Conservation (phyloP, 108 stramenopile genomes). For the Schizochytrium sp. region DNA sequence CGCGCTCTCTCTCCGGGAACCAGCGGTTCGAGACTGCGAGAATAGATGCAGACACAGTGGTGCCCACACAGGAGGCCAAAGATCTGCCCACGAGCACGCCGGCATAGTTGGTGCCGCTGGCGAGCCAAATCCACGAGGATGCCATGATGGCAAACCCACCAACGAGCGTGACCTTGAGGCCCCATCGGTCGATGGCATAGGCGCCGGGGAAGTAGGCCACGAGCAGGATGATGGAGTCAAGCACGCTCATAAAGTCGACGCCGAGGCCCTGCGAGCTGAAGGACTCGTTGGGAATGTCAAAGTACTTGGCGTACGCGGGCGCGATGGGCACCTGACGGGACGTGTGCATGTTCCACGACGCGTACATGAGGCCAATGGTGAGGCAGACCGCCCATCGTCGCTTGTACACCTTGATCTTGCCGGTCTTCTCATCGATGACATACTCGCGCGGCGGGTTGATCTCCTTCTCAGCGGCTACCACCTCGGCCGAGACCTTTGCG, state of each 20-base stretch:
- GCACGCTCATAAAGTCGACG: neutral
- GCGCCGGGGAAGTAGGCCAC: neutral
- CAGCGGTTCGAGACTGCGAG: slow-evolving; percentile 10
- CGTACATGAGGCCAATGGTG: neutral
- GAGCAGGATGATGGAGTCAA: neutral
- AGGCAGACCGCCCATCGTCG: neutral
- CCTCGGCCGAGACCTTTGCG: too few relatives aligned
- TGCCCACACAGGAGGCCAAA: neutral
- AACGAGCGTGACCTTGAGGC: neutral
- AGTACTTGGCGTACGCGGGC: neutral
- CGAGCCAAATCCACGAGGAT: neutral
- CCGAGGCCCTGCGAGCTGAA: neutral
- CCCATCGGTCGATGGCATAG: neutral
- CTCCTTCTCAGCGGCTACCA: too few relatives aligned
- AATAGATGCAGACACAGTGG: neutral
- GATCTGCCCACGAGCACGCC: neutral
- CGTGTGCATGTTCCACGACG: neutral
- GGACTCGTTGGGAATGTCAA: neutral
- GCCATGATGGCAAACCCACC: neutral
- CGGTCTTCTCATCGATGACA: neutral
- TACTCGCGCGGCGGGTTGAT: too few relatives aligned
- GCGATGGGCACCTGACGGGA: neutral
- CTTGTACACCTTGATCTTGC: neutral
- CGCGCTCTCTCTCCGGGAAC: neutral
- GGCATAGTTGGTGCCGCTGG: neutral